Conservation (phyloP, 148 eudicot genomes). For the Cornus florida region DNA sequence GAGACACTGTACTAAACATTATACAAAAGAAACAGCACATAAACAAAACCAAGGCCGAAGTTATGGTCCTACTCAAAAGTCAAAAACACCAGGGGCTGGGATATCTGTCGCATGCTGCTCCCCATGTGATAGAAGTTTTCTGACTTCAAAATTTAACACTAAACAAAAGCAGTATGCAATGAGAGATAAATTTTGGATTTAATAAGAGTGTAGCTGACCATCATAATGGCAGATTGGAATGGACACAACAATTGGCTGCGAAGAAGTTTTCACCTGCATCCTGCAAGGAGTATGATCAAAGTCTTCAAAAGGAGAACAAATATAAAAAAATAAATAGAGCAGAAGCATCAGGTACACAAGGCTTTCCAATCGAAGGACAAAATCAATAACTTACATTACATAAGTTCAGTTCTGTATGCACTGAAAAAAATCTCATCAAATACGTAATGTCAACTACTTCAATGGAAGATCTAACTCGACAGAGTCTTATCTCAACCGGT, state of each 20-base stretch:
- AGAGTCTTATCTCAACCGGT: no score
- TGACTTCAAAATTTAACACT: neutral
- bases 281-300: constrained; percentile 33
- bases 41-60: neutral
- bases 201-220: constrained; percentile 40
- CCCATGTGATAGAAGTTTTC: constrained; percentile 3
- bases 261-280: constrained; percentile 79
- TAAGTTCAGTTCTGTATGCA: neutral
- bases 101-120: neutral
- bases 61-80: neutral
- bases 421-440: neutral
- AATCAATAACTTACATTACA: neutral
- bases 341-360: neutral
- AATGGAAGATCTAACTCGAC: neutral
- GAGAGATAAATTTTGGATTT: neutral
- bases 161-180: neutral
- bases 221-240: constrained; percentile 74
- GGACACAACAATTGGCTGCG: constrained; percentile 74
- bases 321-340: neutral
- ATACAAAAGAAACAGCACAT: neutral
- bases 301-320: neutral
- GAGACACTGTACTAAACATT: neutral
- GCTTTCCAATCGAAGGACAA: neutral
- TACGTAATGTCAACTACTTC: neutral
- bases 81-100: neutral